Conservation (phyloP, 2,329 filamentous ascomycete genomes). For the Cyphellophora europaea region DNA sequence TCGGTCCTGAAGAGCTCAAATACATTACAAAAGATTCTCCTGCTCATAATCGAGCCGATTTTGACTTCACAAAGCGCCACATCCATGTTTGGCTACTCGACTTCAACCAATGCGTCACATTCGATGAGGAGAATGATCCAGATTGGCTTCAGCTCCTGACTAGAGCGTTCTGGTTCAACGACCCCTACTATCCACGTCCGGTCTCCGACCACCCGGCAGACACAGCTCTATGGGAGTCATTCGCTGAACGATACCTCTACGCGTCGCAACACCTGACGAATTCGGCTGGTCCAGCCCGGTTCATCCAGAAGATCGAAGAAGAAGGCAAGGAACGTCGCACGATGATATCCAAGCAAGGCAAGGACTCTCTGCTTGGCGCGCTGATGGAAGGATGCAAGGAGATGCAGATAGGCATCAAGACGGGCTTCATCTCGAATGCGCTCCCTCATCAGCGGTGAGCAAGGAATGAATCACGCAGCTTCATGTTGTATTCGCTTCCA, state of each 20-base stretch:
- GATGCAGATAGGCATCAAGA: too few species aligned
- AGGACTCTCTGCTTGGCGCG: not conserved
- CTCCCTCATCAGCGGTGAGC: too few species aligned
- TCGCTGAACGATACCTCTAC: not conserved
- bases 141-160: slow-evolving; percentile 32
- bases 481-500: too few species aligned
- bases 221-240: not conserved
- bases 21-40: not conserved
- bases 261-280: not conserved
- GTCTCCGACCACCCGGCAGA: slow-evolving; percentile 1
- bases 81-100: slow-evolving; percentile 40
- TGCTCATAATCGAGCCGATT: not conserved
- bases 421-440: too few species aligned
- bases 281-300: not conserved
- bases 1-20: slow-evolving; percentile 5
- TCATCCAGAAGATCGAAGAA: not conserved
- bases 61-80: not conserved
- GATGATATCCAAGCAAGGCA: not conserved
- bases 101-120: slow-evolving; percentile 36
- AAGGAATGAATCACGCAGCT: too few species aligned
- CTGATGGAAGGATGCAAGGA: too few species aligned
- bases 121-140: slow-evolving; percentile 29
- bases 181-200: slow-evolving; percentile 43
- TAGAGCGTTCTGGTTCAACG: slow-evolving; percentile 38
- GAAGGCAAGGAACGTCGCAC: not conserved